Base-by-base conservation (phyloP, 768 basidiomycete species). In the Udeniomyces megalosporus region DNA sequence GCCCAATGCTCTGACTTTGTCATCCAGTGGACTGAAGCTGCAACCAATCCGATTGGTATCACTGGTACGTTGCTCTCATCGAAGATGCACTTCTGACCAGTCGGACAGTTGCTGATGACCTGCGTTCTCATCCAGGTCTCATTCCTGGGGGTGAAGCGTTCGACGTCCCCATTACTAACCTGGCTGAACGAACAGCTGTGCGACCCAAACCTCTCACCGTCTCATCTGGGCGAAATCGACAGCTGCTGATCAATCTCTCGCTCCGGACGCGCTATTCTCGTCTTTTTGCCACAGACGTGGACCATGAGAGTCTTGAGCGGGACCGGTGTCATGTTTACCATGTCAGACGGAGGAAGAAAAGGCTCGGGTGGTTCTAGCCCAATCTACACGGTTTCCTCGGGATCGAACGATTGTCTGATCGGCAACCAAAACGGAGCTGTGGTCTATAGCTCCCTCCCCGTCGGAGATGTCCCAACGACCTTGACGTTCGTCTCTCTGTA, bases 401-500 rank as follows among this genome's bases (percentile, higher is more conserved):
- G 53, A 4, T 49, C 54, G n/a, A 44, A 26, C 5, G 38, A 32
- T 0, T 63, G 61, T 34, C 28, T 58, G 12, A 34, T 55, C 10
- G 55, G 54, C 4, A 51, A 44, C 48, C 34, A 34, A 14, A 35
- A 45, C 5, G 44, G 26, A 11, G 60, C 60, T 17, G 60, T 57
- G n/a, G 48, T 63, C 35, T 63, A 63, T 49, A 48, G 44, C 22
- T 63, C 61, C 2, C 55, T 63, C 1, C 55, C 61, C 3, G 42
- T 63, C 29, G 61, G 61, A 38, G 48, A 63, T 20, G 61, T 63
- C 4, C 61, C 61, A 17, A 63, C 61, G 1, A 63, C 61, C 12
- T 29, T 50, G 48, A 63, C 61, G 61, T 62, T 14, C 24, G 61
- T 47, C 15, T 20, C 20, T 29, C 44, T 28, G 17, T 45, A 17